phyloP scores from a whole-genome alignment of 129 eudicot species.

The Apium graveolens region DNA sequence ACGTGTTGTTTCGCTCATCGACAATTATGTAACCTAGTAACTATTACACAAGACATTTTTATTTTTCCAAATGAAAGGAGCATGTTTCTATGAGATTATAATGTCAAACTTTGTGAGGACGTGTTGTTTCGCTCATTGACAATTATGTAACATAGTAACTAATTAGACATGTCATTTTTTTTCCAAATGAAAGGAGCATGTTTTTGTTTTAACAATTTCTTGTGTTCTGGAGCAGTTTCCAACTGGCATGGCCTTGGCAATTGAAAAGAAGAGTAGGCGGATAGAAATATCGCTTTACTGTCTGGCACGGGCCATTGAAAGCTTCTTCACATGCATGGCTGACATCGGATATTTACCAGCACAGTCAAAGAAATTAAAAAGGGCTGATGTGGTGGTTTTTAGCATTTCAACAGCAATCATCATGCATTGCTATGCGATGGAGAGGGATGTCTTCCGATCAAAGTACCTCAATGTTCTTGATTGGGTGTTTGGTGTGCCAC shows the following conservation, averaged over 20 bases:
- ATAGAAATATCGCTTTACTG: constrained; percentile 97
- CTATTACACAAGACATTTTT: neutral
- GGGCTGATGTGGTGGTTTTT: constrained; percentile 79
- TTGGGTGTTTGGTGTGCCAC: constrained; percentile 99
- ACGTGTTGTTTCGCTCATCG: neutral
- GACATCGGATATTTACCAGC: constrained; percentile 73
- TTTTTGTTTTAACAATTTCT: neutral
- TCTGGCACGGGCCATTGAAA: constrained; percentile 91
- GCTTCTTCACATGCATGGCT: constrained; percentile 95
- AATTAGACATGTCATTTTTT: neutral
- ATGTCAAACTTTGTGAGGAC: neutral
- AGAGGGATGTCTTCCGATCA: constrained; percentile 90
- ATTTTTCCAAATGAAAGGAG: neutral
- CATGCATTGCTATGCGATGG: constrained; percentile 96
- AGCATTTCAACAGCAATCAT: constrained; percentile 93
- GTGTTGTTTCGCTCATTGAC: neutral
- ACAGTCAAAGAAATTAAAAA: constrained; percentile 42
- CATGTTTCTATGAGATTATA: neutral
- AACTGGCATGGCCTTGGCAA: constrained; percentile 85
- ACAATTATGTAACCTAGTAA: neutral
- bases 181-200: neutral
- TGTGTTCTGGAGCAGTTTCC: constrained; percentile 54
- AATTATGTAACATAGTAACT: neutral
- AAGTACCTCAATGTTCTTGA: constrained; percentile 97
- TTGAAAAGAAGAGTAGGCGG: constrained; percentile 94